These are phyloP conservation scores for Cardiospermum halicacabum DNA, from an alignment of 345 rosid genomes.

Conservation along the genomic window DNA sequence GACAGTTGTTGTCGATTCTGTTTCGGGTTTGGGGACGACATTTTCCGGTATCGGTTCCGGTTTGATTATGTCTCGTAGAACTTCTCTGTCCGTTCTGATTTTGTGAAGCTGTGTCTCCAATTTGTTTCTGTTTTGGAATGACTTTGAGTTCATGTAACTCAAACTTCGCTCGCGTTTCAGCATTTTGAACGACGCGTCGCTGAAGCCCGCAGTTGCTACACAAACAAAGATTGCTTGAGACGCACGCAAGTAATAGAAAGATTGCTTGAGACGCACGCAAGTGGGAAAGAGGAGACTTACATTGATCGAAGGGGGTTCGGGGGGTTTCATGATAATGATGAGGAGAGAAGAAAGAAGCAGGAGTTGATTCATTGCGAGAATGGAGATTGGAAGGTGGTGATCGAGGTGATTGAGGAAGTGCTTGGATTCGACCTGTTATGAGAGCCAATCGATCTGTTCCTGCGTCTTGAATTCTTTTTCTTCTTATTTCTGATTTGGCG, in stretches of 20 bases:
- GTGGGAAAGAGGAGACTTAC: too few relatives aligned
- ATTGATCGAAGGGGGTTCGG: not conserved
- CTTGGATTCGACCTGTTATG: slow-evolving; percentile 28
- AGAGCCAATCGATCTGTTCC: slow-evolving; percentile 39
- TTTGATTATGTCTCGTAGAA: not conserved
- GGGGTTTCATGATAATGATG: not conserved
- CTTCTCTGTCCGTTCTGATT: not conserved
- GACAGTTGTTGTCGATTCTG: too few relatives aligned
- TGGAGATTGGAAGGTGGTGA: not conserved
- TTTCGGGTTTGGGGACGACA: too few relatives aligned
- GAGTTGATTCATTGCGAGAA: not conserved
- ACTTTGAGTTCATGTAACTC: not conserved
- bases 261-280: slow-evolving; percentile 1
- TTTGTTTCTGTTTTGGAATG: not conserved
- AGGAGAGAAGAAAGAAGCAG: not conserved
- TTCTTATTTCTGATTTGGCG: slow-evolving; percentile 21
- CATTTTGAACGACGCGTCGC: not conserved
- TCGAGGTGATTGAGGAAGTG: slow-evolving; percentile 15
- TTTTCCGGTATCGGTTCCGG: not conserved
- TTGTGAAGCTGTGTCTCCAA: not conserved
- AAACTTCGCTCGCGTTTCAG: not conserved
- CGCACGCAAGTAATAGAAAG: too few relatives aligned
- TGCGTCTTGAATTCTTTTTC: slow-evolving; percentile 26
- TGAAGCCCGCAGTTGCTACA: too few relatives aligned
- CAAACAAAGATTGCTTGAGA: too few relatives aligned